Evolutionary conservation across 139 green algal species (phyloP).

Genomic region (Bryopsis sp.): DNA sequence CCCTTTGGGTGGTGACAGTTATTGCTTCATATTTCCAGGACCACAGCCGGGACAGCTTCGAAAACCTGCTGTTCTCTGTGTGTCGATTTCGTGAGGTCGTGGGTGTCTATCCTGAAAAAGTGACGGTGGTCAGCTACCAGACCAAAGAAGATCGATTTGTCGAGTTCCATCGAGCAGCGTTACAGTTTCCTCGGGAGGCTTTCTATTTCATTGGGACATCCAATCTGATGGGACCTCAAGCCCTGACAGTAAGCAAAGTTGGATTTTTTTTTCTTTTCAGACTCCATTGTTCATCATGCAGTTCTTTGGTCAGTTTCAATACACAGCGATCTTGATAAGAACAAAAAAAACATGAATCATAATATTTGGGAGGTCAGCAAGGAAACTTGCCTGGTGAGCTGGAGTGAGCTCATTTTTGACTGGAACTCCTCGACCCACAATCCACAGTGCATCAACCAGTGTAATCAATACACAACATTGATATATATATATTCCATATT

Average conservation of each 20-base stretch:
- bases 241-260: neutral
- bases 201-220: conserved; percentile 76
- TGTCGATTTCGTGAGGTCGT: conserved; percentile 59
- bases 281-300: neutral
- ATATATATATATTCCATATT: neutral
- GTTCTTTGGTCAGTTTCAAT: neutral
- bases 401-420: neutral
- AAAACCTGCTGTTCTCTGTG: conserved; percentile 88
- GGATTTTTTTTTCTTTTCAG: neutral
- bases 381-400: neutral
- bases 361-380: too few relatives aligned
- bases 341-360: too few relatives aligned
- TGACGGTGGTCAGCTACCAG: conserved; percentile 82
- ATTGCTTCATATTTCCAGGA: too few relatives aligned
- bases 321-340: neutral
- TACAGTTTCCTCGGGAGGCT: conserved; percentile 46
- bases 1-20: too few relatives aligned
- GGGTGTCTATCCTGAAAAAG: conserved; percentile 59
- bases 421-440: neutral
- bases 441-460: neutral
- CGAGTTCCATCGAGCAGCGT: conserved; percentile 58
- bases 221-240: conserved; percentile 27
- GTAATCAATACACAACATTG: neutral
- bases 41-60: conserved; percentile 78
- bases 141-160: conserved; percentile 75